Percentiles rank a stretch among this genome's conserved stretches.
phyloP scores from a whole-genome alignment of 345 rosid genomes.

The Moricandia arvensis region DNA sequence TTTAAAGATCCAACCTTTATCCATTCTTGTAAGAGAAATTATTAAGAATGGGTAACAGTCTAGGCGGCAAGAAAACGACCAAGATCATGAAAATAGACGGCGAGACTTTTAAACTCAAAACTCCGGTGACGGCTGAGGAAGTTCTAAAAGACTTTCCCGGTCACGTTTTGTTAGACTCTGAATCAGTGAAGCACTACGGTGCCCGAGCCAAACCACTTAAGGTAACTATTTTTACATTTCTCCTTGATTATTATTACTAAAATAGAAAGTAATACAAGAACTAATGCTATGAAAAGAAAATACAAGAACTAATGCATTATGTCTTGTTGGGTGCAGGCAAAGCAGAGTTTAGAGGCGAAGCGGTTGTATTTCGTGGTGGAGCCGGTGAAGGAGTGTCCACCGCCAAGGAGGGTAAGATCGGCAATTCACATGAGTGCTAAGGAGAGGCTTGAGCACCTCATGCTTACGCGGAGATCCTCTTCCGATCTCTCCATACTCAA shows the following conservation, averaged over 20 bases:
- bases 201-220: conserved; percentile 66
- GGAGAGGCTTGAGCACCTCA: conserved; percentile 81
- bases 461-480: conserved; percentile 70
- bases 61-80: conserved; percentile 58
- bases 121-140: conserved; percentile 75
- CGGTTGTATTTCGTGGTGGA: conserved; percentile 84
- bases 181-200: conserved; percentile 76
- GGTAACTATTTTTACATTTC: background rate
- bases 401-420: conserved; percentile 79
- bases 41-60: conserved; percentile 72
- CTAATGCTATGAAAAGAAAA: no score
- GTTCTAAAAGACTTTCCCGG: conserved; percentile 70
- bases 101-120: conserved; percentile 63
- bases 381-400: conserved; percentile 41
- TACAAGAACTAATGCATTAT: no score
- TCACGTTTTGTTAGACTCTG: conserved; percentile 74
- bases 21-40: background rate
- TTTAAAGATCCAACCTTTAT: background rate
- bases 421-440: conserved; percentile 73
- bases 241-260: no score
- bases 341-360: conserved; percentile 57
- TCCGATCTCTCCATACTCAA: conserved; percentile 75
- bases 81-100: conserved; percentile 89
- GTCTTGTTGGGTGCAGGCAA: conserved; percentile 15
- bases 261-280: no score